Evolutionary conservation across 805 yeast genomes (phyloP).

Genomic region (Vanderwaltozyma yarrowii): DNA sequence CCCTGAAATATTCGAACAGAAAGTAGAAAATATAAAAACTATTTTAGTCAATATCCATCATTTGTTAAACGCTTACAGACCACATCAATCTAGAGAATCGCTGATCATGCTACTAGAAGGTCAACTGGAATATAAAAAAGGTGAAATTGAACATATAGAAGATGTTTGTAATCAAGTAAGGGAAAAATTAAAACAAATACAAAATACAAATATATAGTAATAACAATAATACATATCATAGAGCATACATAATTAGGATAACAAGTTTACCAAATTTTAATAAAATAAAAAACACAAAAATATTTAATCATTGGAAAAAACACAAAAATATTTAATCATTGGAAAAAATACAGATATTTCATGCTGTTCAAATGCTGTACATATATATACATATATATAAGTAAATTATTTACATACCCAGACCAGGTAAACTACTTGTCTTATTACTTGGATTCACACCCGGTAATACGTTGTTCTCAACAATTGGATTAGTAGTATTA

Average conservation of each 20-base stretch:
- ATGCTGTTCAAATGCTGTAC: neutral
- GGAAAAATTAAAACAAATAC: slow-evolving; percentile 26
- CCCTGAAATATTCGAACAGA: slow-evolving; percentile 52
- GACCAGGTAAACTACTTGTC: slow-evolving; percentile 1
- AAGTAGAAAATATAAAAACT: slow-evolving; percentile 70
- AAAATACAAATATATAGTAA: neutral
- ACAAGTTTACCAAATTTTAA: too few relatives aligned
- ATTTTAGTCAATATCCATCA: slow-evolving; percentile 87
- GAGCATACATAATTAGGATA: neutral
- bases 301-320: neutral
- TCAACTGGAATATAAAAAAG: slow-evolving; percentile 54
- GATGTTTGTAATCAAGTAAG: slow-evolving; percentile 34
- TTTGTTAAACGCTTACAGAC: slow-evolving; percentile 80
- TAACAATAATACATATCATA: neutral
- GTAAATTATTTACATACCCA: neutral
- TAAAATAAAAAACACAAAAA: neutral
- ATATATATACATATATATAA: neutral
- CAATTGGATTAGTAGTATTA: neutral
- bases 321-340: neutral
- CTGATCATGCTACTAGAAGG: slow-evolving; percentile 63
- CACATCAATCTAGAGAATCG: slow-evolving; percentile 91
- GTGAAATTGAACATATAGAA: slow-evolving; percentile 39
- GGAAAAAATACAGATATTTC: neutral
- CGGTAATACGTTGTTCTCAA: neutral
- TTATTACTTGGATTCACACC: neutral